These are phyloP conservation scores for Thermothelomyces thermophilus DNA, from an alignment of 2,329 filamentous ascomycete species.

Conservation along the genomic window DNA sequence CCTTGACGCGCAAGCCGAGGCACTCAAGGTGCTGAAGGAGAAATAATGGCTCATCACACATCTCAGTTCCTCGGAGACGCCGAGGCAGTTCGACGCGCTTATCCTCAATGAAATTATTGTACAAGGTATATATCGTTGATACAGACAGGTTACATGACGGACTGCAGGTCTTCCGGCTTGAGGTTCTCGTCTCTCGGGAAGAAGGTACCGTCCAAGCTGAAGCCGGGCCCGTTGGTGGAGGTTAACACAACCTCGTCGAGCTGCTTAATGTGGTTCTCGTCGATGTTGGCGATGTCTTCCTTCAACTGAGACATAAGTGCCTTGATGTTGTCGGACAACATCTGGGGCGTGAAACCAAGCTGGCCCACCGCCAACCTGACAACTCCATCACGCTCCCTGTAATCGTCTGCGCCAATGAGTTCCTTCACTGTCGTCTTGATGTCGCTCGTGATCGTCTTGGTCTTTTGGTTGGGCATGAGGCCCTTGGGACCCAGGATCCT, in stretches of 20 bases:
- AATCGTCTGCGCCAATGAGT: constrained; percentile 77
- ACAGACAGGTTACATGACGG: constrained; percentile 42
- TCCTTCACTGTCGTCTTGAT: constrained; percentile 69
- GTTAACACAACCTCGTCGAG: constrained; percentile 73
- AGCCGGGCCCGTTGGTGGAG: constrained; percentile 78
- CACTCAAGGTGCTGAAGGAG: constrained; percentile 43
- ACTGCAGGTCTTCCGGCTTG: constrained; percentile 45
- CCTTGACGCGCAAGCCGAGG: constrained; percentile 47
- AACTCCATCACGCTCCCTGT: constrained; percentile 78
- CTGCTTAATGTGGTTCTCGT: constrained; percentile 47
- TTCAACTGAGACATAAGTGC: constrained; percentile 69
- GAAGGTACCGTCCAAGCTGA: constrained; percentile 79
- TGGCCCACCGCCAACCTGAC: constrained; percentile 88
- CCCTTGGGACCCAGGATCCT: constrained; percentile 80
- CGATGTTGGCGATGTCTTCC: constrained; percentile 65
- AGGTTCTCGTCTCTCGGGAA: constrained; percentile 53
- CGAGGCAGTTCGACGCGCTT: constrained; percentile 24
- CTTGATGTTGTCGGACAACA: constrained; percentile 79
- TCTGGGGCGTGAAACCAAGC: constrained; percentile 78
- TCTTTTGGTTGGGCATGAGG: constrained; percentile 85
- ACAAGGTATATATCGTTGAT: constrained; percentile 23
- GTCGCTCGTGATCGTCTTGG: constrained; percentile 81
- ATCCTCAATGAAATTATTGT: constrained; percentile 19
- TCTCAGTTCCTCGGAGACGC: constrained; percentile 14
- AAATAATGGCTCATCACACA: constrained; percentile 20